Percentiles rank a stretch among this genome's conserved stretches.
These are phyloP conservation scores for Trichoderma koningiopsis DNA, from an alignment of 2,329 filamentous ascomycete species.

Conservation along the genomic window DNA sequence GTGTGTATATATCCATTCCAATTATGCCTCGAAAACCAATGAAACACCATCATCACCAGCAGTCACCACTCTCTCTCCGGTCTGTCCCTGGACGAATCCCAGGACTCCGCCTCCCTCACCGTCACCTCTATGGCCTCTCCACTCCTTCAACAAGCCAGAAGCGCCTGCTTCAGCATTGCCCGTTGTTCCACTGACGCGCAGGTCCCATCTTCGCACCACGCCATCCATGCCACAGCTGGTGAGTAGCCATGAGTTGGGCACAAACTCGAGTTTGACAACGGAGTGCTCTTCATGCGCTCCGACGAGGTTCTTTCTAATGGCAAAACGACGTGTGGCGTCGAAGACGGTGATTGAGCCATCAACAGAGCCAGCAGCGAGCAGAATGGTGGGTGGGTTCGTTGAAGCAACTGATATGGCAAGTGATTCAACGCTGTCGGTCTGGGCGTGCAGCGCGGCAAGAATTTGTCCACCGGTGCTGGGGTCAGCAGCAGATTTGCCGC, in stretches of 20 bases:
- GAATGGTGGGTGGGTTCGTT: conserved; percentile 50
- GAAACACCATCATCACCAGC: conserved; percentile 83
- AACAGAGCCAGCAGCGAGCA: conserved; percentile 67
- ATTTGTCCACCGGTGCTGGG: conserved; percentile 58
- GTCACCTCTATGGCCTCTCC: conserved; percentile 84
- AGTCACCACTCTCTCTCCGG: conserved; percentile 76
- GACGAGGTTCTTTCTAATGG: conserved; percentile 77
- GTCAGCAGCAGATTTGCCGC: conserved; percentile 41
- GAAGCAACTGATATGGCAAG: conserved; percentile 58
- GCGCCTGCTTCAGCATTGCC: conserved; percentile 47
- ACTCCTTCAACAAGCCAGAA: conserved; percentile 76
- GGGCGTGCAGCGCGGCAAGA: conserved; percentile 79
- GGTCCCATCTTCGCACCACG: conserved; percentile 85
- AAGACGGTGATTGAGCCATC: conserved; percentile 82
- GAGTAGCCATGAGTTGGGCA: conserved; percentile 68
- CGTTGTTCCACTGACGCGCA: conserved; percentile 49
- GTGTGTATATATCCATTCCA: not conserved
- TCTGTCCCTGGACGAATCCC: conserved; percentile 82
- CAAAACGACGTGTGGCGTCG: conserved; percentile 83
- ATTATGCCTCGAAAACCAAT: conserved; percentile 65
- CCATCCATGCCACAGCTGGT: conserved; percentile 93
- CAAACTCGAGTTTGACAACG: conserved; percentile 91
- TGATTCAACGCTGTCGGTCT: conserved; percentile 76
- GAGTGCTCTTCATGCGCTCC: conserved; percentile 86
- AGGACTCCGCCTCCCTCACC: conserved; percentile 87